Evolutionary conservation across 2,329 filamentous ascomycete genomes (phyloP), one percentile per base, ranked within the genome.

Genomic region (Seiridium unicorne): DNA sequence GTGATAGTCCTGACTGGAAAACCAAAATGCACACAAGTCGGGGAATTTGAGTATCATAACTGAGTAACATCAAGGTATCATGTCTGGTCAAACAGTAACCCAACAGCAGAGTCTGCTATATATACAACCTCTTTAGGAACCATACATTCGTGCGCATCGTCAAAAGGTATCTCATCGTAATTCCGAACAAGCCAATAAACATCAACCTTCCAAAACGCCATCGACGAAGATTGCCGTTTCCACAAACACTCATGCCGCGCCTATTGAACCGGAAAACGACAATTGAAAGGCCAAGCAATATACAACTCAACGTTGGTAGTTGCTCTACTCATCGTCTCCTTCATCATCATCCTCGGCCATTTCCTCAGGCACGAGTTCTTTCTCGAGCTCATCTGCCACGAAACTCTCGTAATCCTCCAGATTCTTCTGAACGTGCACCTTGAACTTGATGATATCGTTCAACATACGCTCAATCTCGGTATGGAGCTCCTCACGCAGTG

Each of bases 361-460:
- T 64, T 87, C 84, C 44, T 89, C 88, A 46, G 82, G 85, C n/a
- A 87, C 86, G 31, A 93, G 78, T 76, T 93, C 90, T 71, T 89
- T 86, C 78, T 96, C 92, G n/a, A 97, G 88, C 77, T 98, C 94
- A 65, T 96, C 91, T 2, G 91, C 89, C 5, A 97, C 92, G 72
- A 97, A 97, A 59, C 89, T 88, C 77, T 99, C 95, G 74, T 97
- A 98, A 70, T 95, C 92, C 72, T 97, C 94, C 58, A 99, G 80
- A 61, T 88, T 89, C 78, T 93, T 93, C 75, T 99, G 95, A 56
- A 99, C 83, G 71, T 98, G 93, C 65, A 99, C 91, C 79, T 99
- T 99, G 85, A 99, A 98, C 71, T 96, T 93, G 79, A 98, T 96
- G 63, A 97, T 90, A 72, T 98, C 93, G 77, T 97, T 96, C 62